Evolutionary conservation across 768 basidiomycete genomes (phyloP).

Genomic region (Rhodotorula toruloides): DNA sequence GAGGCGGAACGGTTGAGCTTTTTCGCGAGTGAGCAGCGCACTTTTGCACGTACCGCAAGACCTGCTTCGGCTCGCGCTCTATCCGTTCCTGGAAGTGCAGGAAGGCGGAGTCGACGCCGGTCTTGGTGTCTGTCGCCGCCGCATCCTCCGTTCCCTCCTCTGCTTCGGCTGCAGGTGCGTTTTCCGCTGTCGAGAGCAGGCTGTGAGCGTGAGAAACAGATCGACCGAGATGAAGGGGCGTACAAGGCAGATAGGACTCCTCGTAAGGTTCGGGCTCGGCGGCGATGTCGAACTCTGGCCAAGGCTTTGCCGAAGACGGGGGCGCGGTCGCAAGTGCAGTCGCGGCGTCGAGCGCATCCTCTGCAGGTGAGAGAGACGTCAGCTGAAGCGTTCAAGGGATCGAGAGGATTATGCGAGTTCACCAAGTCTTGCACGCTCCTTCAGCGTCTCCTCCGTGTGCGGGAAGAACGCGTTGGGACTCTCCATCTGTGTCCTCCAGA

Average conservation of each 20-base stretch:
- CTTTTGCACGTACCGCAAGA: slow-evolving; percentile 37
- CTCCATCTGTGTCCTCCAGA: slow-evolving; percentile 30
- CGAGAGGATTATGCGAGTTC: not conserved
- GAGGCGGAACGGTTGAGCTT: too few species aligned
- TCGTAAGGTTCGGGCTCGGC: slow-evolving; percentile 35
- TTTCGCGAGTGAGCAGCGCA: not conserved
- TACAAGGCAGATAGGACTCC: slow-evolving; percentile 32
- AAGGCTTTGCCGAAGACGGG: not conserved
- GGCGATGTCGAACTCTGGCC: slow-evolving; percentile 26
- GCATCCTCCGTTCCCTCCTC: slow-evolving; percentile 31
- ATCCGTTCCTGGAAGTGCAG: slow-evolving; percentile 39
- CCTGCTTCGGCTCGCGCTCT: slow-evolving; percentile 39
- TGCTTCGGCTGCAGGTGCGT: slow-evolving; percentile 3
- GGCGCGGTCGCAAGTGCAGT: not conserved
- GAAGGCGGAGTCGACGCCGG: slow-evolving; percentile 38
- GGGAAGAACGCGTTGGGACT: slow-evolving; percentile 37
- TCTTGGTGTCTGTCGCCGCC: slow-evolving; percentile 33
- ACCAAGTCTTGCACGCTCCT: slow-evolving; percentile 16
- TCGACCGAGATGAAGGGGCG: not conserved
- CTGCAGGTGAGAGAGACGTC: not conserved
- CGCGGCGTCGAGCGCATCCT: not conserved
- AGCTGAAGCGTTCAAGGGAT: too few species aligned
- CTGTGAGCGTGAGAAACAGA: too few species aligned
- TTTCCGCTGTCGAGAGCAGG: not conserved
- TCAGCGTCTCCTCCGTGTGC: slow-evolving; percentile 19